A percentile compares a stretch with the other conserved stretches of the same genome.
These are phyloP conservation scores for Saturnispora halmiae DNA, from an alignment of 805 yeast genomes.

Conservation along the genomic window DNA sequence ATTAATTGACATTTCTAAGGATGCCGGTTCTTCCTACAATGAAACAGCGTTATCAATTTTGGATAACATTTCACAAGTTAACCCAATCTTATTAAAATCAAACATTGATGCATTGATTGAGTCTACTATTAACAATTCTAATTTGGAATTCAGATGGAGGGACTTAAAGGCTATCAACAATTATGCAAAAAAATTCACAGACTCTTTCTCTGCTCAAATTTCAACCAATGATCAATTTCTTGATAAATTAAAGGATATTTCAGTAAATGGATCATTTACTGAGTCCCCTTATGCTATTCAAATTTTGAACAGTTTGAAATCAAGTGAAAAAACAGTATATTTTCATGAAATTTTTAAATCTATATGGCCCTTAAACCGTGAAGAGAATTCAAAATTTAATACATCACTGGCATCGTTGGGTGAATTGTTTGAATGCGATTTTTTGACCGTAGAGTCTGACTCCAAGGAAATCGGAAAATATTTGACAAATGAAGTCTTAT, in stretches of 20 bases:
- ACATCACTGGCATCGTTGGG: constrained; percentile 53
- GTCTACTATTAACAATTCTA: constrained; percentile 2
- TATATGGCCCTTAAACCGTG: constrained; percentile 43
- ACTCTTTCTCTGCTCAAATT: constrained; percentile 31
- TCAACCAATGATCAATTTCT: constrained; percentile 33
- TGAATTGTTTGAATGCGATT: constrained; percentile 44
- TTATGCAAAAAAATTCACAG: constrained; percentile 43
- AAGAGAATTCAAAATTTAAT: constrained; percentile 31
- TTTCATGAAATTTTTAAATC: constrained; percentile 32
- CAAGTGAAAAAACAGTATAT: constrained; percentile 30
- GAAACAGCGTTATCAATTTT: constrained; percentile 43
- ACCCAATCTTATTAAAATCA: constrained; percentile 57
- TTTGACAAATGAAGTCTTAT: constrained; percentile 52
- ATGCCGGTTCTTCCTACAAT: constrained; percentile 22
- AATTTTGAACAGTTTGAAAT: constrained; percentile 40
- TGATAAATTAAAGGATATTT: constrained; percentile 37
- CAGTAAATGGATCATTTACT: constrained; percentile 42
- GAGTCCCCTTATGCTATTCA: constrained; percentile 62
- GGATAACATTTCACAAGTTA: constrained; percentile 46
- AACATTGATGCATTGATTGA: constrained; percentile 45
- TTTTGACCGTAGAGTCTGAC: constrained; percentile 37
- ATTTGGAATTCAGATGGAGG: constrained; percentile 20
- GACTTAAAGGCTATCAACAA: constrained; percentile 54
- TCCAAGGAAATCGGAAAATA: constrained; percentile 51
- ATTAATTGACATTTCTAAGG: constrained; percentile 39